Base-by-base conservation (phyloP, 768 basidiomycete species). In the Leucosporidium yakuticum region DNA sequence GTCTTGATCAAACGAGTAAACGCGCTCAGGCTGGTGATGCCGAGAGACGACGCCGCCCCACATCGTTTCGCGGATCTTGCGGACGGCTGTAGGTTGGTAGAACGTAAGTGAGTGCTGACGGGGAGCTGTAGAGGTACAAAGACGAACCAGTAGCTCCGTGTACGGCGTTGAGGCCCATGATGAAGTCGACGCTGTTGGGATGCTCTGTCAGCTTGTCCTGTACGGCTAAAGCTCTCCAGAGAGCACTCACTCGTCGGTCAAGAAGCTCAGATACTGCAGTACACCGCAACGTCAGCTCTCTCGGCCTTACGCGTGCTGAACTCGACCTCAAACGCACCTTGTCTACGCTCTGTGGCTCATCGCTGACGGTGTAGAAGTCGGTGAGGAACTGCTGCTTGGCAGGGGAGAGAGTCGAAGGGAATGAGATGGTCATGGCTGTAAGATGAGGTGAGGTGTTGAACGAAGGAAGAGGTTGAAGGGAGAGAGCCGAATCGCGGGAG, bases 1-100 rank as follows among this genome's bases (percentile, higher is more conserved):
- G 11, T 53, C 23, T 14, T 14, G 5, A 9, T 27, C 50, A 14
- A 51, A 51, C 5, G 25, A 23, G 47, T 49, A 65, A 1, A 55
- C 56, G 1, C 32, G 23, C 8, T 49, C 51, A 2, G 65, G 64
- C n/a, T 49, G 49, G 44, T 70, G 69, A 11, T 29, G 2, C 19
- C 69, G 25, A 34, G 65, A 49, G 19, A 48, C 31, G 11, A 70
- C 69, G 6, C 69, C 69, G 21, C 62, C 65, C 69, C 69, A 70
- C 69, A 70, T 70, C 25, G 32, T 63, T n/a, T 70, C 62, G 7
- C 69, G 29, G 29, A 70, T 70, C 69, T 70, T 60, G 2, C 64
- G 58, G 23, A 70, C 69, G 0, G 64, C 69, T 66, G 62, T 31
- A 21, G 0, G 25, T 23, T 19, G 19, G 4, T 20, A 6, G 23